phyloP scores from a whole-genome alignment of 2,329 filamentous ascomycete genomes.

The Ceratocystis diversiconidia region DNA sequence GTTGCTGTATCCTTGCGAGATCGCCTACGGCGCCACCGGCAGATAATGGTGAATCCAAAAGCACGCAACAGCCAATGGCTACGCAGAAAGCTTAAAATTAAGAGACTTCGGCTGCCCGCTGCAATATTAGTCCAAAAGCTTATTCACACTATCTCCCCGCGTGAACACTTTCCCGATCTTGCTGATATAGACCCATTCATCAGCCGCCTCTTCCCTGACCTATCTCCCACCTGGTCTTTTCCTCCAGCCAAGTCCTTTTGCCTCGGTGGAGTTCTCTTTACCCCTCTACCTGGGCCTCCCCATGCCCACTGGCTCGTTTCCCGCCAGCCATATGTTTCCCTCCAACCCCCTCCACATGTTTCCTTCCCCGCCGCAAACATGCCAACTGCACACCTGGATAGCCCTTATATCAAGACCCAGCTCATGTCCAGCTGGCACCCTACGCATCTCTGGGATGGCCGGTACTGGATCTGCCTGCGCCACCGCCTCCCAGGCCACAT shows the following conservation, averaged over 20 bases:
- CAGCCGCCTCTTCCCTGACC: conserved; percentile 34
- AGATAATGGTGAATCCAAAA: neutral
- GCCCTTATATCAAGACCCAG: neutral
- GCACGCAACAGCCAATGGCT: neutral
- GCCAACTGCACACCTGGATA: neutral
- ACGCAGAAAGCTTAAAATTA: neutral
- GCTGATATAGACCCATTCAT: conserved; percentile 33
- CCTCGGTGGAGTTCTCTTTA: conserved; percentile 28
- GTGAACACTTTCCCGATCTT: conserved; percentile 30
- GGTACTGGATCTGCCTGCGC: conserved; percentile 44
- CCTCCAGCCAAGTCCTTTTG: conserved; percentile 29
- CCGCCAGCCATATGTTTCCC: conserved; percentile 34
- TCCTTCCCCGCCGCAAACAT: too few relatives aligned
- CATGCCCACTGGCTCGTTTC: conserved; percentile 35
- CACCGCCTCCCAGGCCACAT: conserved; percentile 31
- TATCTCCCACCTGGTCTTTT: conserved; percentile 22
- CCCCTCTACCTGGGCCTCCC: conserved; percentile 26
- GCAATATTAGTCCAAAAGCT: conserved; percentile 35
- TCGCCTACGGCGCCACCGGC: neutral
- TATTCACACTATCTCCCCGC: conserved; percentile 37
- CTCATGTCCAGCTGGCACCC: conserved; percentile 21
- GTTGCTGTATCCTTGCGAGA: neutral
- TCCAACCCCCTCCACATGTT: conserved; percentile 19
- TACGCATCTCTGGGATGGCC: conserved; percentile 41
- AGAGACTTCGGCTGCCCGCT: conserved; percentile 25